Conservation (phyloP, 352 stramenopile genomes). For the Peronospora belbahrii region DNA sequence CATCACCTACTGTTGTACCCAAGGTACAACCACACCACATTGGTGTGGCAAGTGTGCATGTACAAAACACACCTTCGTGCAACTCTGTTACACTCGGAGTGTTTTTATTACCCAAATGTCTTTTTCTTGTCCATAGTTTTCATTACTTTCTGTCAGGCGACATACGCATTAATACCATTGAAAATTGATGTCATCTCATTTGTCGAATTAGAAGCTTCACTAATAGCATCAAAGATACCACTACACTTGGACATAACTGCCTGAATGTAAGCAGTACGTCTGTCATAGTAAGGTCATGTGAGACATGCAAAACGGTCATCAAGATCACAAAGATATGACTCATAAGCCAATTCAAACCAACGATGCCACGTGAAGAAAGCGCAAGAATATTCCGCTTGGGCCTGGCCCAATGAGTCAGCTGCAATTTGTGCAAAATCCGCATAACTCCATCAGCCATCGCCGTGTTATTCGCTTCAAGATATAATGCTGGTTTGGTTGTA, state of each 20-base stretch:
- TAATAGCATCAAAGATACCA: constrained; percentile 44
- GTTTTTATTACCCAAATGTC: constrained; percentile 1
- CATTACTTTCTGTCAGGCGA: constrained; percentile 43
- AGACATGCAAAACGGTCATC: constrained; percentile 51
- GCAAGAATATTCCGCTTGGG: constrained; percentile 47
- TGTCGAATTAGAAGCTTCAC: constrained; percentile 20
- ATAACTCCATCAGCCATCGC: constrained; percentile 38
- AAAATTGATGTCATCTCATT: constrained; percentile 13
- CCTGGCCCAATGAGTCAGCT: constrained; percentile 35
- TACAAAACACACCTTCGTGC: no score
- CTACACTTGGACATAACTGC: constrained; percentile 54
- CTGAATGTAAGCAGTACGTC: constrained; percentile 54
- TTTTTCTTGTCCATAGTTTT: background rate
- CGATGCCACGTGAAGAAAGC: constrained; percentile 65
- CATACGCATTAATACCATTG: constrained; percentile 39
- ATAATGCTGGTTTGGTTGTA: constrained; percentile 39
- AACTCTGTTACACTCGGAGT: no score
- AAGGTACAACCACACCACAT: no score
- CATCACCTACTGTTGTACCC: no score
- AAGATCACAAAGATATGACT: constrained; percentile 55
- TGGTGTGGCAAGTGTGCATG: no score
- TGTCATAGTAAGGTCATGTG: constrained; percentile 73
- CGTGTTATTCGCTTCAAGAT: constrained; percentile 39
- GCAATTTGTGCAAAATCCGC: constrained; percentile 50
- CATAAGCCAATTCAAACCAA: constrained; percentile 49